Percentiles rank a stretch among this genome's conserved stretches.
Evolutionary conservation across 148 eudicot genomes (phyloP).

Genomic region (Dysphania ambrosioides): DNA sequence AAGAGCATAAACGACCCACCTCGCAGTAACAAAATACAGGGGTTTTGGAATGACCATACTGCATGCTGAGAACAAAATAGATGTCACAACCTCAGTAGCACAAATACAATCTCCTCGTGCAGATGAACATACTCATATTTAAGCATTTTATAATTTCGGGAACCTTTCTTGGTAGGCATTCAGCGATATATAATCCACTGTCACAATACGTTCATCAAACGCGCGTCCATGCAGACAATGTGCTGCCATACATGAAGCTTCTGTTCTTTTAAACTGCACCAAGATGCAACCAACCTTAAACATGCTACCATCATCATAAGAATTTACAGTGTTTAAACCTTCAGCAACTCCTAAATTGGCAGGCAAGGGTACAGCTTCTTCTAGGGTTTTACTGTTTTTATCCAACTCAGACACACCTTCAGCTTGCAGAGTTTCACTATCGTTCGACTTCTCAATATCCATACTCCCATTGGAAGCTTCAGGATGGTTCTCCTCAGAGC

Average conservation of each 20-base stretch:
- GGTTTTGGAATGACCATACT: background rate
- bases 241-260: constrained; percentile 85
- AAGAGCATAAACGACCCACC: background rate
- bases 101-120: background rate
- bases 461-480: constrained; percentile 17
- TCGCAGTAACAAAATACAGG: background rate
- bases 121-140: background rate
- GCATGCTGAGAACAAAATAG: background rate
- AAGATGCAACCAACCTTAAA: constrained; percentile 67
- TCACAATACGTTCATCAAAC: constrained; percentile 59
- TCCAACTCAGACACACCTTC: constrained; percentile 29
- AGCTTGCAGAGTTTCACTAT: constrained; percentile 21
- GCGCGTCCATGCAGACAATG: constrained; percentile 80
- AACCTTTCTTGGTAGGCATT: constrained; percentile 51
- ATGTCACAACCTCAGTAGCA: background rate
- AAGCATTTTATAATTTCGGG: constrained; percentile 24
- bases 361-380: constrained; percentile 22
- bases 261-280: constrained; percentile 73
- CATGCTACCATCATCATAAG: constrained; percentile 19
- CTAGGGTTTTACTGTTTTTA: constrained; percentile 19
- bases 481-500: constrained; percentile 10
- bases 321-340: constrained; percentile 15
- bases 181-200: constrained; percentile 53
- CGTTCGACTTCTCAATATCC: constrained; percentile 18
- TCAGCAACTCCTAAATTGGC: constrained; percentile 21